Evolutionary conservation across 257 asterid species (phyloP), one percentile per base, ranked within the genome.

Genomic region (Rhazya stricta): DNA sequence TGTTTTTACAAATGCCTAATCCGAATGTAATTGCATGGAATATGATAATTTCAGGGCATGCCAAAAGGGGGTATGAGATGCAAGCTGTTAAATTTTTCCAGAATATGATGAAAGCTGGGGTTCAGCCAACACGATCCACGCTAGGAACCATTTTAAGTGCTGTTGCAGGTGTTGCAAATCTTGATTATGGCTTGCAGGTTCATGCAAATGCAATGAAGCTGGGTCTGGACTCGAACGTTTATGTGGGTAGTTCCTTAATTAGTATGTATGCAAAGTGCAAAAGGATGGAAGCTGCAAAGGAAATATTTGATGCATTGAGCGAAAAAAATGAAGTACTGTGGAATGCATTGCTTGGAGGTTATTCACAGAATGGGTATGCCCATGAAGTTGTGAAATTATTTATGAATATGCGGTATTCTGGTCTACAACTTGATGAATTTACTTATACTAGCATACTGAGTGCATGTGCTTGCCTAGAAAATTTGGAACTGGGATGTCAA

Each of bases 181-280:
- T 74, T 80, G 76, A 67, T 9, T 83, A 83, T 73, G 99, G 97
- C 74, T 80, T 85, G 81, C 99, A 92, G 84, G 93, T 89, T 72
- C 99, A 94, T 87, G 84, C 91, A 80, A 80, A 75, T 79, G 96
- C 99, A 27, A 68, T 87, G 75, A 94, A 90, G 84, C 88, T 37
- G 78, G 99, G 97, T 58, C 89, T 92, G 34, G 84, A 74, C 73
- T 77, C 89, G n/a, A 94, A 91, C 71, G 88, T 94, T 68, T 94
- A 92, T 76, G 88, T 86, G 7, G 97, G 99, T 51, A 90, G 97
- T 83, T 90, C 99, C 72, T 88, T 94, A 73, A 79, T 94, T 56
- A 94, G 82, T 84, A 88, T 94, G 97, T 94, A 94, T 74, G 90
- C 96, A 76, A 92, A 92, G 79, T 92, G 99, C 72, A 85, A 84